Evolutionary conservation across 441 rosid genomes (phyloP).

Genomic region (Erodium moschatum): DNA sequence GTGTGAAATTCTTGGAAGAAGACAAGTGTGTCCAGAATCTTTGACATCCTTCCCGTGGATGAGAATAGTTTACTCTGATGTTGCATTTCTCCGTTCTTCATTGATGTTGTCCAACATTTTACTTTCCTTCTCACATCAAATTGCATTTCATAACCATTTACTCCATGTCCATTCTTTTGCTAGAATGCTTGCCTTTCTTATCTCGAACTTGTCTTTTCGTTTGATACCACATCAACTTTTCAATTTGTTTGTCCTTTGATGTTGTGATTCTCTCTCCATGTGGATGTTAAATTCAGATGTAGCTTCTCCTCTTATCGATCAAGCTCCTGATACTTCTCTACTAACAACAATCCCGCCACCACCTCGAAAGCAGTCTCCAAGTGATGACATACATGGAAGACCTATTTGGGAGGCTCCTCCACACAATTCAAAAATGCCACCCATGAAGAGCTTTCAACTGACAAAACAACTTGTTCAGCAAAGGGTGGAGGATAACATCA

Average conservation of each 20-base stretch:
- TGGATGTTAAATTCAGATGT: slow-evolving; percentile 29
- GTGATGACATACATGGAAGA: slow-evolving; percentile 19
- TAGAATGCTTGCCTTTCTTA: not conserved
- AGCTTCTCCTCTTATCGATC: slow-evolving; percentile 22
- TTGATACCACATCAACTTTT: not conserved
- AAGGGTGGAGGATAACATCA: slow-evolving; percentile 66
- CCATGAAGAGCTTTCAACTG: slow-evolving; percentile 56
- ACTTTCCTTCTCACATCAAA: not conserved
- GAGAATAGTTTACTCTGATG: not conserved
- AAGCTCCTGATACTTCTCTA: slow-evolving; percentile 29
- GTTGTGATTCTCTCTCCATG: slow-evolving; percentile 6
- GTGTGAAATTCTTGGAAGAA: not conserved
- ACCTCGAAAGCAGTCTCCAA: slow-evolving; percentile 23
- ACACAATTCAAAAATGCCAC: slow-evolving; percentile 59
- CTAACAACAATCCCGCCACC: slow-evolving; percentile 19
- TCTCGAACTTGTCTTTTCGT: not conserved
- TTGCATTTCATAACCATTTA: not conserved
- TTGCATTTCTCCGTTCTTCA: not conserved
- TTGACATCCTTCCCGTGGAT: not conserved
- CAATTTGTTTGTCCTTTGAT: slow-evolving; percentile 2
- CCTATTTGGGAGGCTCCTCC: slow-evolving; percentile 78
- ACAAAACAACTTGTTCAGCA: slow-evolving; percentile 61
- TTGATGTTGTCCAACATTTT: not conserved
- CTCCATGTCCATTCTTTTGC: slow-evolving; percentile 4
- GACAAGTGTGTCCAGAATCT: not conserved